A percentile compares a stretch with the other conserved stretches of the same genome.
These are phyloP conservation scores for Pseudogymnoascus verrucosus DNA, from an alignment of 2,329 filamentous ascomycete species.

Conservation along the genomic window DNA sequence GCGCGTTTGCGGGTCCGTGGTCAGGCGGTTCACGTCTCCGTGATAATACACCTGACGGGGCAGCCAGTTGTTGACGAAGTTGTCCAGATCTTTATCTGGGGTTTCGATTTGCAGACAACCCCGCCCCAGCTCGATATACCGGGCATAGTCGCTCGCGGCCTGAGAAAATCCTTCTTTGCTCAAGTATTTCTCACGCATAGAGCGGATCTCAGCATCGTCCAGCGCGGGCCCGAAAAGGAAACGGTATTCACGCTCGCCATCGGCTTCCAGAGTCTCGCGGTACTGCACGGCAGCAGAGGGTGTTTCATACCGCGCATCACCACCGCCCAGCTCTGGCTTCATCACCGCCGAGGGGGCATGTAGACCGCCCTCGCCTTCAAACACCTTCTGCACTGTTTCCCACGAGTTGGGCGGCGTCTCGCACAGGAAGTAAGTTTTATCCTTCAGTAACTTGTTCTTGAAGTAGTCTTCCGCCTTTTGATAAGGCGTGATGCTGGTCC, in stretches of 20 bases:
- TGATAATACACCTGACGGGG: slow-evolving; percentile 51
- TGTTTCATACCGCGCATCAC: slow-evolving; percentile 48
- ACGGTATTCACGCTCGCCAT: slow-evolving; percentile 39
- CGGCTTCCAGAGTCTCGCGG: slow-evolving; percentile 32
- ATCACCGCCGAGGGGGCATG: slow-evolving; percentile 41
- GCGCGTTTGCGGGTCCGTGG: slow-evolving; percentile 50
- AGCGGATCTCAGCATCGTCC: slow-evolving; percentile 41
- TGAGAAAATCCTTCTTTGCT: slow-evolving; percentile 39
- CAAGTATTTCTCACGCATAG: slow-evolving; percentile 40
- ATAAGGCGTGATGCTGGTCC: slow-evolving; percentile 46
- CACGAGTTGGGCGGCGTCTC: slow-evolving; percentile 43
- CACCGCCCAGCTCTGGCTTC: slow-evolving; percentile 32
- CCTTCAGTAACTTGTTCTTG: slow-evolving; percentile 48
- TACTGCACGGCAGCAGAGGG: slow-evolving; percentile 48
- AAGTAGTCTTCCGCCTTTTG: slow-evolving; percentile 49
- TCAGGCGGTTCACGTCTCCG: slow-evolving; percentile 50
- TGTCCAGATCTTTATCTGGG: slow-evolving; percentile 46
- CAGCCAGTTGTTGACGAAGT: slow-evolving; percentile 52
- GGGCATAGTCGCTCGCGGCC: slow-evolving; percentile 39
- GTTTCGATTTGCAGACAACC: slow-evolving; percentile 46
- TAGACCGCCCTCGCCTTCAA: slow-evolving; percentile 49
- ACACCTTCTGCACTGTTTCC: slow-evolving; percentile 44
- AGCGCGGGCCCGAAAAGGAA: slow-evolving; percentile 48
- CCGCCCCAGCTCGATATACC: slow-evolving; percentile 41
- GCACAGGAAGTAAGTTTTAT: slow-evolving; percentile 50